Evolutionary conservation across 257 asterid species (phyloP), one percentile per base, ranked within the genome.

Genomic region (Plantago elongata): DNA sequence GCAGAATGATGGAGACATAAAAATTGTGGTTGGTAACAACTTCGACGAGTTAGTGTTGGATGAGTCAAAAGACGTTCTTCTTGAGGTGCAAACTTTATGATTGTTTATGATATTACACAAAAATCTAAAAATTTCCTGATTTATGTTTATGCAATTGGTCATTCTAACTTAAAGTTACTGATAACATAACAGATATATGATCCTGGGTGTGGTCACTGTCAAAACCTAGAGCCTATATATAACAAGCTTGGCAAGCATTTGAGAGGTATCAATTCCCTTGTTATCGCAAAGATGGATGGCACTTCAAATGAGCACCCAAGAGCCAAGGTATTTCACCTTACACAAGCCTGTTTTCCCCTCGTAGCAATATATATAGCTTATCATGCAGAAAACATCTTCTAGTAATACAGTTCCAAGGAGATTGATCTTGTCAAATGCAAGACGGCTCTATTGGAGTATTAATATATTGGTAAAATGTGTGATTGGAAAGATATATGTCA

Each of bases 191-290:
- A 91, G 98, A 61, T 92, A 69, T 86, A 89, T 64, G 98, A 97
- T 68, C 98, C 97, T 50, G 89, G 98, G 97, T 92, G 97, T 30
- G 97, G 97, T 38, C 96, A 92, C 64, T 92, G 98, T 79, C 86
- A 92, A 81, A 10, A 85, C 44, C 77, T 92, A 64, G 98, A 89
- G 71, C 98, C 98, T 54, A 86, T 71, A 70, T 92, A 92, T 58
- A 73, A 84, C 79, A 92, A 86, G 71, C 97, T 92, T 68, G 98
- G 87, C 34, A 86, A 79, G 74, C 79, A 86, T 74, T 72, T 92
- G 67, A 82, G 75, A 68, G 90, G 84, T 22, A 64, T 89, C 5
- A 69, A 81, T 47, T 89, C 98, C 47, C 89, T 92, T 45, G 86
- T 92, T 66, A 77, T 92, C 73, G 97, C 99, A 67, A 92, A 92